phyloP scores from a whole-genome alignment of 2,329 filamentous ascomycete species.

The Colletotrichum sp. region DNA sequence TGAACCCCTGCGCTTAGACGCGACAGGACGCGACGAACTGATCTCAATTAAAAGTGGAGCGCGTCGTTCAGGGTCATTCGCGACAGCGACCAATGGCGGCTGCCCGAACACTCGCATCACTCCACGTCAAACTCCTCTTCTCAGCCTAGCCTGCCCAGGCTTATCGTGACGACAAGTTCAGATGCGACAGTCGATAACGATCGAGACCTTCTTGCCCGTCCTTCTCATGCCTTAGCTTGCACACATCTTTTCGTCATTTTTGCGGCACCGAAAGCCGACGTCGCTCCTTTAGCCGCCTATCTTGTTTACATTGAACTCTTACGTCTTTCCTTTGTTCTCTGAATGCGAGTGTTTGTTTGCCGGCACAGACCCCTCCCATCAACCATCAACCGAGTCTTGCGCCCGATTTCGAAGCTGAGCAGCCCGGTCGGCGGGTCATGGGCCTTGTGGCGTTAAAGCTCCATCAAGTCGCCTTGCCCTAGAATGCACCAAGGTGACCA shows the following conservation, averaged over 20 bases:
- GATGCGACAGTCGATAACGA: slow-evolving; percentile 19
- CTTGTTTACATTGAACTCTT: neutral
- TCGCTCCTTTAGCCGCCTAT: slow-evolving; percentile 2
- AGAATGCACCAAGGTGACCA: neutral
- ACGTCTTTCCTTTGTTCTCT: neutral
- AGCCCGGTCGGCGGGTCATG: slow-evolving; percentile 12
- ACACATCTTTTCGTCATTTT: neutral
- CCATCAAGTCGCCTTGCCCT: neutral
- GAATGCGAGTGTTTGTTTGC: slow-evolving; percentile 1
- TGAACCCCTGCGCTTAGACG: neutral
- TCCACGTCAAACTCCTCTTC: slow-evolving; percentile 21
- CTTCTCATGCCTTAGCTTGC: neutral
- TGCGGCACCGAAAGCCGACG: neutral
- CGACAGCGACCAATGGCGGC: slow-evolving; percentile 3
- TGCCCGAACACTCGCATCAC: neutral
- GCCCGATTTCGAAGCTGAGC: slow-evolving; percentile 2
- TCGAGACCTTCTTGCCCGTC: neutral
- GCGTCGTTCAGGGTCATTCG: neutral
- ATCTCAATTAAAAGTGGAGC: slow-evolving; percentile 13
- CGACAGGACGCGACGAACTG: slow-evolving; percentile 6
- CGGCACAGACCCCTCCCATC: slow-evolving; percentile 13
- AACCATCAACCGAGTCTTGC: neutral
- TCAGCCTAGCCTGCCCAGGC: slow-evolving; percentile 10
- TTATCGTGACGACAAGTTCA: slow-evolving; percentile 19
- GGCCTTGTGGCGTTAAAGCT: slow-evolving; percentile 16